Percentiles rank a stretch among this genome's conserved stretches.
These are phyloP conservation scores for Alternaria novae-zelandiae DNA, from an alignment of 2,329 filamentous ascomycete species.

Conservation along the genomic window DNA sequence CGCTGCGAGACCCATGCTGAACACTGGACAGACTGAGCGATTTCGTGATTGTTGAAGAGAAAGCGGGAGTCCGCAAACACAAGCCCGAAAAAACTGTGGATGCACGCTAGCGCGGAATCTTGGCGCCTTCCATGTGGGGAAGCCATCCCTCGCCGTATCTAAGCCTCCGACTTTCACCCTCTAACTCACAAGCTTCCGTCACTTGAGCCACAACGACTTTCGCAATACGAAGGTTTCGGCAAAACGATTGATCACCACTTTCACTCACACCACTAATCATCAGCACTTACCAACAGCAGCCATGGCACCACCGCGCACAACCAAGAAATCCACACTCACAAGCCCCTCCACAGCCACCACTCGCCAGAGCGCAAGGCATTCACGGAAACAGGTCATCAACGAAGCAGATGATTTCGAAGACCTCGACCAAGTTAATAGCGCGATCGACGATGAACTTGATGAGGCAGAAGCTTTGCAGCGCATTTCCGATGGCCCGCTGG, in stretches of 20 bases:
- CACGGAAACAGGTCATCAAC: constrained; percentile 6
- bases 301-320: constrained; percentile 23
- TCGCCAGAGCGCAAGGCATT: constrained; percentile 15
- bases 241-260: constrained; percentile 1
- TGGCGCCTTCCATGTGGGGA: constrained; percentile 33
- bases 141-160: neutral
- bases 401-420: constrained; percentile 12
- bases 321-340: constrained; percentile 15
- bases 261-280: constrained; percentile 16
- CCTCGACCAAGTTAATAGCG: constrained; percentile 3
- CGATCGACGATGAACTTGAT: constrained; percentile 3
- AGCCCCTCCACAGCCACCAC: constrained; percentile 2
- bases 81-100: constrained; percentile 37
- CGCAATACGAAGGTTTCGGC: neutral
- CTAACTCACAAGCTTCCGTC: neutral
- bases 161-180: neutral
- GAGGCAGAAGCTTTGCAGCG: constrained; percentile 10
- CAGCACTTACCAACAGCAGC: constrained; percentile 17
- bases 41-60: constrained; percentile 8
- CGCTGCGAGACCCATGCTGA: constrained; percentile 70
- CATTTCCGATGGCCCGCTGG: constrained; percentile 11
- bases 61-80: constrained; percentile 23
- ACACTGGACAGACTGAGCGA: constrained; percentile 4
- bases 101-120: constrained; percentile 36
- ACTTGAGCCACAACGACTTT: neutral